phyloP scores from a whole-genome alignment of 257 asterid species.

The Nicotiana benthamiana region DNA sequence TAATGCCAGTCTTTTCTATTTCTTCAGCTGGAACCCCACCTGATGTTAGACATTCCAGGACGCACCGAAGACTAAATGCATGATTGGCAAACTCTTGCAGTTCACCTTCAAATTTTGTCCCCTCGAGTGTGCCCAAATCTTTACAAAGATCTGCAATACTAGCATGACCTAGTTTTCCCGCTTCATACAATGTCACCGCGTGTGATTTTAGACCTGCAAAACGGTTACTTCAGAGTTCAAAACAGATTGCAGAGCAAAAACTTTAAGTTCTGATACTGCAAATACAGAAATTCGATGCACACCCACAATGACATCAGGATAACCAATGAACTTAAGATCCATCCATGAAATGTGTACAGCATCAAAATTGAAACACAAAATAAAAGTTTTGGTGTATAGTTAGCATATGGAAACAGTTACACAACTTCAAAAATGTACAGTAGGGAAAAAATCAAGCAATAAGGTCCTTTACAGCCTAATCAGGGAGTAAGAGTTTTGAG shows the following conservation, averaged over 20 bases:
- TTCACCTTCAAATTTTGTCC: conserved; percentile 96
- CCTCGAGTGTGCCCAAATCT: conserved; percentile 85
- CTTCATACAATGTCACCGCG: conserved; percentile 97
- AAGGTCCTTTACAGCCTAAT: neutral
- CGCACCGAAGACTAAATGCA: conserved; percentile 93
- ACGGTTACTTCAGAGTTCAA: neutral
- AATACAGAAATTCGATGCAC: neutral
- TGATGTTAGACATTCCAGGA: conserved; percentile 87
- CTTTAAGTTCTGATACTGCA: neutral
- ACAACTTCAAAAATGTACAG: neutral
- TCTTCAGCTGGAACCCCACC: conserved; percentile 66
- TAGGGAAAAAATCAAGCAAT: neutral
- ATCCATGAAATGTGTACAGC: neutral
- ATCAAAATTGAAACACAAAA: neutral
- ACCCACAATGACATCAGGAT: neutral
- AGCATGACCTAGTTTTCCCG: conserved; percentile 91
- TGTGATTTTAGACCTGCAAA: conserved; percentile 86
- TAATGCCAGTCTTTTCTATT: conserved; percentile 26
- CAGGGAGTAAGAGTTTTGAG: neutral
- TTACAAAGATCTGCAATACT: conserved; percentile 88
- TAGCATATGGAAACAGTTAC: neutral
- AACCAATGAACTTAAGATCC: neutral
- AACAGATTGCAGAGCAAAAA: neutral
- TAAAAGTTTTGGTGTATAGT: neutral
- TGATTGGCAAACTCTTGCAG: conserved; percentile 97